Evolutionary conservation across 768 basidiomycete genomes (phyloP).

Genomic region (Lentinus tigrinus): DNA sequence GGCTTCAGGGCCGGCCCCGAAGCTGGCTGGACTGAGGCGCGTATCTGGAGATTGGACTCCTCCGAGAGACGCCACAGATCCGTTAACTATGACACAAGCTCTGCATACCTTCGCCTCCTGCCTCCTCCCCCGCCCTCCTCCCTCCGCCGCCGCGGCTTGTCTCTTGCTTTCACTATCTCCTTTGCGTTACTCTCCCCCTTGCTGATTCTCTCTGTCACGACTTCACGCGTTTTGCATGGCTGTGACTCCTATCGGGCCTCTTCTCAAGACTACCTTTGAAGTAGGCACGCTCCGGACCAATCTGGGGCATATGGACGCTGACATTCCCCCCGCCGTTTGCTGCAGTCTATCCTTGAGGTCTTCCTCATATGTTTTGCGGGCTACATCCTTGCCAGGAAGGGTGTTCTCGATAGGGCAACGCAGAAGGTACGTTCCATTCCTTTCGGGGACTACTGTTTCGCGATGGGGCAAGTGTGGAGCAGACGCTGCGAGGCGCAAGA

Average conservation of each 20-base stretch:
- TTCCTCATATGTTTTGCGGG: conserved; percentile 84
- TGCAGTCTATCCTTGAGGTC: conserved; percentile 85
- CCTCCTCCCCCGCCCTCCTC: not conserved
- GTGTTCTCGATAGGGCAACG: conserved; percentile 84
- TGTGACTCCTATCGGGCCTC: conserved; percentile 38
- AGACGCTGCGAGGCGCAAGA: not conserved
- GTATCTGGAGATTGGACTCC: not conserved
- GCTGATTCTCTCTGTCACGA: not conserved
- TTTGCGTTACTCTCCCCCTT: not conserved
- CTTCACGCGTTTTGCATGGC: conserved; percentile 8
- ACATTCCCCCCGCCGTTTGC: not conserved
- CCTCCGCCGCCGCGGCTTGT: not conserved
- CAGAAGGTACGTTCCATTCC: conserved; percentile 62
- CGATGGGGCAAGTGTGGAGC: not conserved
- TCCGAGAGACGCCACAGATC: conserved; percentile 3
- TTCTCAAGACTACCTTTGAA: conserved; percentile 58
- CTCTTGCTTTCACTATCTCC: not conserved
- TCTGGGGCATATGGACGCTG: not conserved
- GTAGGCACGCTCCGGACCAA: conserved; percentile 32
- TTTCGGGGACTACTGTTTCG: not conserved
- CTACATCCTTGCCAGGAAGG: conserved; percentile 72
- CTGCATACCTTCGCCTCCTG: not conserved
- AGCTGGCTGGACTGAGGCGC: not conserved
- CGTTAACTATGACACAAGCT: conserved; percentile 13
- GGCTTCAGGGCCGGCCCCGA: not conserved